A percentile compares a stretch with the other conserved stretches of the same genome.
Conservation (phyloP, 768 basidiomycete genomes). For the Lactarius sp. region DNA sequence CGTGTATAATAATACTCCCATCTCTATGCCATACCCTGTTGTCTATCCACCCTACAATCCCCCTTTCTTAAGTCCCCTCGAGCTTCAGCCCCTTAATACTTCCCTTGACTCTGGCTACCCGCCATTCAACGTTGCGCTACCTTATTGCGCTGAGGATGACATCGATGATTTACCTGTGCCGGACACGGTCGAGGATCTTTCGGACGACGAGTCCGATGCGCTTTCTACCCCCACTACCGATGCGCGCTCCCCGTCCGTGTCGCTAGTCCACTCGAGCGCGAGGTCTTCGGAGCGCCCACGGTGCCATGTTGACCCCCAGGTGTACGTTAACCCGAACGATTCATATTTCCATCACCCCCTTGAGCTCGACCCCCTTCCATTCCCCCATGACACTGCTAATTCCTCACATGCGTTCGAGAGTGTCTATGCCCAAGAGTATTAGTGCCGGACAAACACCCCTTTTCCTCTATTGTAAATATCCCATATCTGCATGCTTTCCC, state of each 20-base stretch:
- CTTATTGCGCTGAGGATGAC: slow-evolving; percentile 60
- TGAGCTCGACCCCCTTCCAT: slow-evolving; percentile 68
- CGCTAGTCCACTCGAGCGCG: slow-evolving; percentile 38
- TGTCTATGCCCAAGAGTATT: slow-evolving; percentile 58
- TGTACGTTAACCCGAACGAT: slow-evolving; percentile 58
- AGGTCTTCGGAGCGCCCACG: slow-evolving; percentile 34
- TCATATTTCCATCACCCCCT: slow-evolving; percentile 55
- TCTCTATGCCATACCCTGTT: slow-evolving; percentile 53
- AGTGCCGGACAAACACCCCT: slow-evolving; percentile 4
- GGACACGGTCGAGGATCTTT: slow-evolving; percentile 78
- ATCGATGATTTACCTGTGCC: slow-evolving; percentile 66
- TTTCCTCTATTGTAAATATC: slow-evolving; percentile 30
- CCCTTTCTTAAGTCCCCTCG: slow-evolving; percentile 48
- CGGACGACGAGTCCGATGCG: slow-evolving; percentile 79
- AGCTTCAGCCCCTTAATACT: slow-evolving; percentile 41
- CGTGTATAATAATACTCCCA: slow-evolving; percentile 44
- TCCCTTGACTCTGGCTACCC: slow-evolving; percentile 33
- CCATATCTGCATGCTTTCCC: slow-evolving; percentile 28
- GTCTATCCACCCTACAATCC: slow-evolving; percentile 63
- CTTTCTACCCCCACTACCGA: slow-evolving; percentile 51
- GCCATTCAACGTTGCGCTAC: slow-evolving; percentile 50
- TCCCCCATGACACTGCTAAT: slow-evolving; percentile 49
- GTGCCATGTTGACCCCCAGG: slow-evolving; percentile 44
- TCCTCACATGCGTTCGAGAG: slow-evolving; percentile 33
- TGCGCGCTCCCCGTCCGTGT: slow-evolving; percentile 53